phyloP scores from a whole-genome alignment of 768 basidiomycete genomes.

The Russula ochroleuca region DNA sequence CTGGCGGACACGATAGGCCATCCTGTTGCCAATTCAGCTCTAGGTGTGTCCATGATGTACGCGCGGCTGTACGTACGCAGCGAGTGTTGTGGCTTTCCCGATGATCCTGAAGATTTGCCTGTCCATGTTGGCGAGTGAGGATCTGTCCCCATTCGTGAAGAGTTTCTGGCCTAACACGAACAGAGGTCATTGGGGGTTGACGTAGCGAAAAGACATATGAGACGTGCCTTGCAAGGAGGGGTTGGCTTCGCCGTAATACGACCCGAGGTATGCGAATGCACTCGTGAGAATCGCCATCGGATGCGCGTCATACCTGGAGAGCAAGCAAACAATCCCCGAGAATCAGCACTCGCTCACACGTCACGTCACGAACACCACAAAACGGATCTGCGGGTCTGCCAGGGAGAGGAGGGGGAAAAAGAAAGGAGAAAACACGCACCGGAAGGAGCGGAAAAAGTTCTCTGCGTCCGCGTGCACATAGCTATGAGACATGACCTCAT shows the following conservation, averaged over 20 bases:
- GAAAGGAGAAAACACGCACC: slow-evolving; percentile 30
- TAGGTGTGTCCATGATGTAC: not conserved
- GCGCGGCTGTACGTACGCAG: slow-evolving; percentile 56
- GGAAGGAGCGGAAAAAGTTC: slow-evolving; percentile 42
- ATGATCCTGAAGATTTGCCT: slow-evolving; percentile 88
- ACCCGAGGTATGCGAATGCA: slow-evolving; percentile 83
- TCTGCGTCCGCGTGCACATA: slow-evolving; percentile 42
- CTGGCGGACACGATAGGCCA: slow-evolving; percentile 91
- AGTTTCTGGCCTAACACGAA: slow-evolving; percentile 60
- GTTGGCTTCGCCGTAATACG: slow-evolving; percentile 84
- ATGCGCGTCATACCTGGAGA: slow-evolving; percentile 75
- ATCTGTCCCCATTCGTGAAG: slow-evolving; percentile 61
- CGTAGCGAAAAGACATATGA: not conserved
- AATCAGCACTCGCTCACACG: not conserved
- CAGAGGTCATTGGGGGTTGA: too few species aligned
- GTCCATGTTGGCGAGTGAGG: slow-evolving; percentile 76
- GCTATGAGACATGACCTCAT: slow-evolving; percentile 75
- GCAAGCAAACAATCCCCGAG: slow-evolving; percentile 1
- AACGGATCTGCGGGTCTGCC: not conserved
- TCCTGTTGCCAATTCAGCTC: slow-evolving; percentile 41
- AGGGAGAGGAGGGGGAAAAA: not conserved
- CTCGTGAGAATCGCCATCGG: slow-evolving; percentile 89
- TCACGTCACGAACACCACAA: not conserved
- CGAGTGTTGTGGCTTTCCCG: slow-evolving; percentile 84
- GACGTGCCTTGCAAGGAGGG: slow-evolving; percentile 73